Conservation (phyloP, 139 green algal genomes). For the Nannochloris sp. region DNA sequence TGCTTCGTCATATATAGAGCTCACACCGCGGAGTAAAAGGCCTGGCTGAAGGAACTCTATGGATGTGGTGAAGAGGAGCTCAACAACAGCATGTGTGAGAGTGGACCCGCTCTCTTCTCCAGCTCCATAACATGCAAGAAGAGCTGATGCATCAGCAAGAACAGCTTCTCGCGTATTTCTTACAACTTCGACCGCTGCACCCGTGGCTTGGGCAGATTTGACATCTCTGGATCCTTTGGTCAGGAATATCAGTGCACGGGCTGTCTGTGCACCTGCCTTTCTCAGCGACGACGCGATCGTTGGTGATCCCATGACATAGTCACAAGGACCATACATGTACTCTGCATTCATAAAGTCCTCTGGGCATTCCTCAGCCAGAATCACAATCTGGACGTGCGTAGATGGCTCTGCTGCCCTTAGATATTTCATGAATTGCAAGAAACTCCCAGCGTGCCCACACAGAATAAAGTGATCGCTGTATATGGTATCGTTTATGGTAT, state of each 20-base stretch:
- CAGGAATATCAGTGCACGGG: slow-evolving; percentile 33
- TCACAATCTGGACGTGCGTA: slow-evolving; percentile 27
- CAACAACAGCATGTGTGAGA: slow-evolving; percentile 55
- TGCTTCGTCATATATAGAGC: slow-evolving; percentile 15
- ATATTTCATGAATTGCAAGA: slow-evolving; percentile 40
- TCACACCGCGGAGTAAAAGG: slow-evolving; percentile 57
- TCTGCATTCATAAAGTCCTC: slow-evolving; percentile 7
- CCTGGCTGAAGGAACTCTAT: slow-evolving; percentile 71
- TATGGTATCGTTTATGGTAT: too few relatives aligned
- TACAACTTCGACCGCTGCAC: slow-evolving; percentile 11
- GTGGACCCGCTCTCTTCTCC: slow-evolving; percentile 33
- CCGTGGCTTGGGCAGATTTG: slow-evolving; percentile 27
- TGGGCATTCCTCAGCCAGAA: slow-evolving; percentile 37
- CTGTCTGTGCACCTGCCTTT: slow-evolving; percentile 22
- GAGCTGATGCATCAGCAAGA: slow-evolving; percentile 61
- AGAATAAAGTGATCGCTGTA: slow-evolving; percentile 42
- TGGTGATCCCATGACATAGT: slow-evolving; percentile 38
- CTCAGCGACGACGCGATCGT: slow-evolving; percentile 31
- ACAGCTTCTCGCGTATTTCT: slow-evolving; percentile 34
- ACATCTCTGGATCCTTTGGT: slow-evolving; percentile 23
- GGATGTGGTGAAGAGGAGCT: slow-evolving; percentile 65
- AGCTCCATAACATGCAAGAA: slow-evolving; percentile 58
- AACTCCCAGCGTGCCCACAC: slow-evolving; percentile 33
- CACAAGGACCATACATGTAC: slow-evolving; percentile 18
- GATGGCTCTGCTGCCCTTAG: slow-evolving; percentile 28